Evolutionary conservation across 257 asterid genomes (phyloP), one percentile per base, ranked within the genome.

Genomic region (Primulina tabacum): DNA sequence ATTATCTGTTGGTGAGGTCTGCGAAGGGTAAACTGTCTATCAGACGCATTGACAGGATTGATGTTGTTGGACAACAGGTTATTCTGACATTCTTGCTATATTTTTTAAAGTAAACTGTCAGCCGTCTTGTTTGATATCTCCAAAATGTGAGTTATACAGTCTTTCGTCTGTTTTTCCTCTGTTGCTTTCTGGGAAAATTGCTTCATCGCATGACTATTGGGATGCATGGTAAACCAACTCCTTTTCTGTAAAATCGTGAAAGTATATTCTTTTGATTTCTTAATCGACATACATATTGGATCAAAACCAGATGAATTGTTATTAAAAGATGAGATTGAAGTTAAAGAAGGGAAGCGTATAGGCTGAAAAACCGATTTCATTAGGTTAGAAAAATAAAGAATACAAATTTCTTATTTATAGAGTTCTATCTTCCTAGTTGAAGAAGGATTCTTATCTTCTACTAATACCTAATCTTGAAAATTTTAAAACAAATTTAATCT

Each of bases 61-160:
- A 89, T 84, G 96, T 78, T 80, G 97, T 91, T 79, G 99, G 99
- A 78, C 99, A 94, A 78, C 99, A 91, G 97, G 99, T 91, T 38
- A 70, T 34, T 60, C 68, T 58, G 67, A 67, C 60, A 63, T 71
- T 69, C 71, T 70, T 73, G 21, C 26, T 68, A 17, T 62, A 26
- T 71, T 32, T 28, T n/a, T 47, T 7, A 56, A 30, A 30, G 14
- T 67, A n/a, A 60, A 28, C 7, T 66, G 65, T 55, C 38, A 34
- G 21, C 43, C 33, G 38, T 59, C 65, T 64, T 64, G 38, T 72
- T 67, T 76, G 59, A 50, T 76, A 59, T 73, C 60, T 63, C 37
- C 72, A 60, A n/a, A 67, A 59, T 71, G 62, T 33, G 58, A n/a
- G 17, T 24, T 67, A 43, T 35, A 7, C 35, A 37, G 17, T 34